phyloP scores from a whole-genome alignment of 495 filamentous ascomycete genomes.

The Trichoderma gamsii region DNA sequence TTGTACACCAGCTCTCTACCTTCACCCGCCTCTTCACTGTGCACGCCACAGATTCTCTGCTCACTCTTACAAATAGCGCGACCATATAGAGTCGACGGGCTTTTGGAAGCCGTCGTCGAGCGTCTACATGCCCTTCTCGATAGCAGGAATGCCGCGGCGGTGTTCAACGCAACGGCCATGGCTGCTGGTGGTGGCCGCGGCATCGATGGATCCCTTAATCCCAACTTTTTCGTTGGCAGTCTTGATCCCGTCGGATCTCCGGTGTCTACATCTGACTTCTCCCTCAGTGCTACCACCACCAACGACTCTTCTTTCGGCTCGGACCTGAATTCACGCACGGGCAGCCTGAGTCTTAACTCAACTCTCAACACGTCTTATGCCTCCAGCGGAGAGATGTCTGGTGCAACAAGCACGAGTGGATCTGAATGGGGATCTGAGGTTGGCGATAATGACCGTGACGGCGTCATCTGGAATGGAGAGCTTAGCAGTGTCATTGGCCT shows the following conservation, averaged over 20 bases:
- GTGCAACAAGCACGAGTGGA: conserved; percentile 40
- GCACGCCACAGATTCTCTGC: conserved; percentile 92
- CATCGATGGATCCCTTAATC: conserved; percentile 46
- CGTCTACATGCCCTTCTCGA: conserved; percentile 87
- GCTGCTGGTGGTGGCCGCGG: conserved; percentile 87
- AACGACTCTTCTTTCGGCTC: conserved; percentile 21
- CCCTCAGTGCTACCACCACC: conserved; percentile 25
- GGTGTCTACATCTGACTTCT: conserved; percentile 24
- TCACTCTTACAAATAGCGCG: conserved; percentile 89
- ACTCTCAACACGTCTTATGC: conserved; percentile 28
- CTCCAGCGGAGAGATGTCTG: conserved; percentile 44
- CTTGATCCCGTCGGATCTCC: conserved; percentile 14
- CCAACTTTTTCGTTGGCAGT: conserved; percentile 37
- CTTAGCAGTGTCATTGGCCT: conserved; percentile 90
- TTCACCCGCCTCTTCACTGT: conserved; percentile 64
- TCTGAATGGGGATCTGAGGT: conserved; percentile 45
- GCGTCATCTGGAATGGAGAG: conserved; percentile 75
- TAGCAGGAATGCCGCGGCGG: conserved; percentile 86
- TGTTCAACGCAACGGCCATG: conserved; percentile 98
- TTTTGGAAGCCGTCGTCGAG: conserved; percentile 86
- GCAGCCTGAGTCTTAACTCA: conserved; percentile 37
- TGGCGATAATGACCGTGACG: conserved; percentile 30
- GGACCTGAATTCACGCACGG: conserved; percentile 20
- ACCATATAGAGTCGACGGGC: conserved; percentile 85
- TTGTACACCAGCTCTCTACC: conserved; percentile 89